These are phyloP conservation scores for Triangularia setosa DNA, from an alignment of 2,329 filamentous ascomycete genomes.

Conservation along the genomic window DNA sequence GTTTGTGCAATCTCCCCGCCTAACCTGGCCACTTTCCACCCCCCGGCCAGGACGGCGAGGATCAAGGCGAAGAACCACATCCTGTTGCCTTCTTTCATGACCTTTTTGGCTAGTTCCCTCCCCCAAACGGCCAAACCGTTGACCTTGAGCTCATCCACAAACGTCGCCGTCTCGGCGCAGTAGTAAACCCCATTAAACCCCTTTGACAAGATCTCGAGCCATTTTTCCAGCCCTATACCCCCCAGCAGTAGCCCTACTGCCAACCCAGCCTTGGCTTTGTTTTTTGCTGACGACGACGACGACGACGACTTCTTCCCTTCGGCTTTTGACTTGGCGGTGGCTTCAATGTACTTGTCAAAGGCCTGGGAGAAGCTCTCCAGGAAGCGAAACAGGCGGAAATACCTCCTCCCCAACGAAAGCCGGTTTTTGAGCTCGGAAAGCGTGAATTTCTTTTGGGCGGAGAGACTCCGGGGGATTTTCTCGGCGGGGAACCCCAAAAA, in stretches of 20 bases:
- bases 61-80: constrained; percentile 66
- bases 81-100: constrained; percentile 59
- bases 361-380: constrained; percentile 55
- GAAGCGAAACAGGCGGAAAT: constrained; percentile 66
- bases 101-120: constrained; percentile 39
- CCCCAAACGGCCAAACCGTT: constrained; percentile 49
- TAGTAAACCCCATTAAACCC: constrained; percentile 64
- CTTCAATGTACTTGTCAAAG: constrained; percentile 37
- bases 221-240: constrained; percentile 31
- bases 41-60: constrained; percentile 44
- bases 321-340: constrained; percentile 14
- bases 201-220: constrained; percentile 54
- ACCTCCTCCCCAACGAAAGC: constrained; percentile 52
- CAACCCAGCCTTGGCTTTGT: neutral
- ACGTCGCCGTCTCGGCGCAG: constrained; percentile 60
- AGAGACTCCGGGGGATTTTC: constrained; percentile 23
- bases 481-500: constrained; percentile 34
- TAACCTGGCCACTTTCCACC: constrained; percentile 40
- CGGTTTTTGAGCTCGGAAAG: constrained; percentile 34
- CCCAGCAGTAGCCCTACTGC: neutral
- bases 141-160: constrained; percentile 49
- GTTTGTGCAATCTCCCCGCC: constrained; percentile 21
- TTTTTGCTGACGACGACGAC: no score
- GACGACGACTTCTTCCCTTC: neutral
- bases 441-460: constrained; percentile 26